These are phyloP conservation scores for Colletotrichum navitas DNA, from an alignment of 2,329 filamentous ascomycete species.

Conservation along the genomic window DNA sequence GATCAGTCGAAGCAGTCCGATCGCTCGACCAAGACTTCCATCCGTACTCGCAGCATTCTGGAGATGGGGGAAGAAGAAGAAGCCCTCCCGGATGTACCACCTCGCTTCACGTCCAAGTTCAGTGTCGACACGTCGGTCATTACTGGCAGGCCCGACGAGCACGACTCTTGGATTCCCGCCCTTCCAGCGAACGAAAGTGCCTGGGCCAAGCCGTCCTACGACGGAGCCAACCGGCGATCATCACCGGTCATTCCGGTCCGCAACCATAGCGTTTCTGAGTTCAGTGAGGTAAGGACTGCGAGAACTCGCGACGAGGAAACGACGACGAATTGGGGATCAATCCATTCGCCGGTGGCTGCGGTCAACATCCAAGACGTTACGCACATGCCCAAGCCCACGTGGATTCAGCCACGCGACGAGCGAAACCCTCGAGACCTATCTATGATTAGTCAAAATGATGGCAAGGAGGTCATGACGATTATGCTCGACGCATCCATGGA, in stretches of 20 bases:
- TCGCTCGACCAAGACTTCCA: constrained; percentile 53
- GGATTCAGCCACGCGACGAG: constrained; percentile 51
- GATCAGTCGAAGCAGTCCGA: constrained; percentile 50
- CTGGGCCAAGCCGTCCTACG: constrained; percentile 40
- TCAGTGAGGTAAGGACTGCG: constrained; percentile 50
- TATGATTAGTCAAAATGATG: constrained; percentile 45
- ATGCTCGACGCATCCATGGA: constrained; percentile 56
- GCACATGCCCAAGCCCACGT: constrained; percentile 56
- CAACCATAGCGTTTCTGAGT: constrained; percentile 51
- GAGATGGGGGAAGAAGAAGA: constrained; percentile 53
- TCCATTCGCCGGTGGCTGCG: constrained; percentile 62
- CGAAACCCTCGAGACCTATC: constrained; percentile 30
- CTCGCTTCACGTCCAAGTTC: constrained; percentile 47
- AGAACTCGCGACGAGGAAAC: constrained; percentile 56
- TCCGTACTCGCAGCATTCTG: constrained; percentile 57
- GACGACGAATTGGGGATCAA: constrained; percentile 62
- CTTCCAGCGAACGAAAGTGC: constrained; percentile 43
- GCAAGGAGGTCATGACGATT: constrained; percentile 56
- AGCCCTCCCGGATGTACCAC: constrained; percentile 32
- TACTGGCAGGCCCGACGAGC: constrained; percentile 50
- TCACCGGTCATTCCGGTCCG: constrained; percentile 63
- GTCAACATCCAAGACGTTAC: constrained; percentile 59
- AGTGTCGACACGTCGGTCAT: constrained; percentile 48
- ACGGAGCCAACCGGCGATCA: constrained; percentile 58
- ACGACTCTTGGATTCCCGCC: constrained; percentile 55